Evolutionary conservation across 2,329 filamentous ascomycete species (phyloP), one percentile per base, ranked within the genome.

Genomic region (Ophiostoma angusticollis): DNA sequence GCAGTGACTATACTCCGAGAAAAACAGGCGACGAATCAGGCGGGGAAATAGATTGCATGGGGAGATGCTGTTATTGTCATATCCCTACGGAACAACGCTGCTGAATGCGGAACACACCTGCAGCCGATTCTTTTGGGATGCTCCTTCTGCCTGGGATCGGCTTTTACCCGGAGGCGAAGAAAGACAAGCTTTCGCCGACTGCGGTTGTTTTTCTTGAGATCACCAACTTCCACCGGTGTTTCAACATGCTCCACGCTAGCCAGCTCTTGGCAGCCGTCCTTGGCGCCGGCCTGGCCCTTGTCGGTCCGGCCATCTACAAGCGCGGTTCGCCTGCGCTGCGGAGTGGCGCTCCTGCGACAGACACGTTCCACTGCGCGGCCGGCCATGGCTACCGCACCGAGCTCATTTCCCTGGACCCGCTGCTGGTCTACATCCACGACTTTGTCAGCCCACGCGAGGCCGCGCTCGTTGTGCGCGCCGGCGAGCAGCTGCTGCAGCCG

Each of bases 351-450:
- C n/a, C n/a, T n/a, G n/a, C n/a, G n/a, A n/a, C n/a, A n/a, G n/a
- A n/a, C n/a, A n/a, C 12, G 27, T 40, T 31, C 28, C 18, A 21
- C 13, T 40, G 38, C 27, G 25, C 27, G 9, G 32, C 8, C 6
- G 28, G 37, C 23, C 53, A 56, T 9, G 42, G 45, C 37, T 61
- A 59, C 47, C 55, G 52, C 4, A 60, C 59, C 0, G 50, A 58
- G 32, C 50, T 63, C 18, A 48, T 63, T 24, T 62, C 60, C 12
- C 50, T 59, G 22, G 53, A 57, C 41, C 61, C 60, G 7, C 49
- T 62, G 2, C 50, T 62, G 3, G 55, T 63, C 43, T 61, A 61
- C 46, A 58, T 63, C 49, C 50, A 52, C 40, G 45, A 53, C 43
- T 62, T 63, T 50, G 49, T 60, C 33, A 40, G 48, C 2, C 44